These are phyloP conservation scores for Dioszegia crocea DNA, from an alignment of 768 basidiomycete genomes.

Conservation along the genomic window DNA sequence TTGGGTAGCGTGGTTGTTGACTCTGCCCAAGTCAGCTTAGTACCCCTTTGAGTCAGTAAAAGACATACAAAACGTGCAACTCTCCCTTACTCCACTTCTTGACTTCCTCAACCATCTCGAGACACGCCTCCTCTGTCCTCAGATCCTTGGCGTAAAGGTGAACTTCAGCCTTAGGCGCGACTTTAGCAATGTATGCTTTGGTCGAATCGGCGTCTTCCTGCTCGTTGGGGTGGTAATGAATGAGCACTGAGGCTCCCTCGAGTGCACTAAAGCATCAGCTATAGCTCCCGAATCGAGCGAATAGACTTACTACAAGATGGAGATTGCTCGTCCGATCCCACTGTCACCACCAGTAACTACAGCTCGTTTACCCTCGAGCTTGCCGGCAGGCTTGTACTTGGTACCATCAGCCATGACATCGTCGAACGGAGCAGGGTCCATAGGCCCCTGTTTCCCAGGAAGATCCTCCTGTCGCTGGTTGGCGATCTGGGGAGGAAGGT, in stretches of 20 bases:
- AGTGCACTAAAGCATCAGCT: constrained; percentile 30
- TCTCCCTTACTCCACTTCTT: constrained; percentile 47
- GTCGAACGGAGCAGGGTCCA: constrained; percentile 48
- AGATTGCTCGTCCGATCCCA: constrained; percentile 54
- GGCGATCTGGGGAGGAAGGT: constrained; percentile 40
- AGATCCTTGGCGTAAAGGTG: constrained; percentile 52
- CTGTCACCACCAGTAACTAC: constrained; percentile 57
- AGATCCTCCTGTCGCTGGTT: constrained; percentile 43
- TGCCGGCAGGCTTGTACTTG: constrained; percentile 54
- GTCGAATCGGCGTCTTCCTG: constrained; percentile 52
- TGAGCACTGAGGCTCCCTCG: constrained; percentile 42
- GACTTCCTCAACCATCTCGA: constrained; percentile 52
- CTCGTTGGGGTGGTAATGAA: constrained; percentile 45
- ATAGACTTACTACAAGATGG: constrained; percentile 46
- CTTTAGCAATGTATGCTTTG: constrained; percentile 51
- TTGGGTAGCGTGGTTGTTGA: constrained; percentile 55
- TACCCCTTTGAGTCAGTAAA: background rate
- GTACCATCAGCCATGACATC: constrained; percentile 54
- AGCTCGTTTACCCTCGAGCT: constrained; percentile 55
- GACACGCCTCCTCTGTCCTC: constrained; percentile 51
- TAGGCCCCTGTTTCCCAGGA: constrained; percentile 38
- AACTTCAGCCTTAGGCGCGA: constrained; percentile 52
- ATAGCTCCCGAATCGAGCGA: background rate
- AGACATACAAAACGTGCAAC: constrained; percentile 52
- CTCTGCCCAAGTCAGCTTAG: constrained; percentile 30